Evolutionary conservation across 164 flowering plant genomes (phyloP).

Genomic region (Malania oleifera): DNA sequence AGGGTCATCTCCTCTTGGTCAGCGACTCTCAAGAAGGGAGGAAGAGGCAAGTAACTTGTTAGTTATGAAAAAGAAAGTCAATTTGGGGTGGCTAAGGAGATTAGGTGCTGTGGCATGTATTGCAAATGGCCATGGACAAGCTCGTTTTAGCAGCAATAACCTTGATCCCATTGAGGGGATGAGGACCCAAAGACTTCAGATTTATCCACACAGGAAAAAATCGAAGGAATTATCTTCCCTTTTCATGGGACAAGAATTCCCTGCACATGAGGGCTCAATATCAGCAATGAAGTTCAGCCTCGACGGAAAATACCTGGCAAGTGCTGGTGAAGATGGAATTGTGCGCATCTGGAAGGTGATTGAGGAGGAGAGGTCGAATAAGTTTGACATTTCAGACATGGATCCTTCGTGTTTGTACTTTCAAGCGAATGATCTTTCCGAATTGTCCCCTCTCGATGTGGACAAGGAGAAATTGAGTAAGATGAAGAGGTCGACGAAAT

Average conservation of each 20-base stretch:
- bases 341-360: slow-evolving; percentile 74
- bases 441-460: slow-evolving; percentile 32
- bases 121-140: slow-evolving; percentile 21
- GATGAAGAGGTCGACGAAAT: slow-evolving; percentile 27
- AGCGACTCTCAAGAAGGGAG: slow-evolving; percentile 24
- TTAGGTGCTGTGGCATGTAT: slow-evolving; percentile 30
- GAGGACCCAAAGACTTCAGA: slow-evolving; percentile 32
- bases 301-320: slow-evolving; percentile 70
- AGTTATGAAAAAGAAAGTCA: slow-evolving; percentile 30
- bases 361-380: slow-evolving; percentile 43
- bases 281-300: slow-evolving; percentile 75
- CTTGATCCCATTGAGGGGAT: slow-evolving; percentile 10
- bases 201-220: slow-evolving; percentile 35
- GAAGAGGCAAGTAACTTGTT: slow-evolving; percentile 11
- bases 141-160: slow-evolving; percentile 4
- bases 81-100: slow-evolving; percentile 48
- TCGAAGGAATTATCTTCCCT: slow-evolving; percentile 67
- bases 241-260: slow-evolving; percentile 53
- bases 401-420: slow-evolving; percentile 54
- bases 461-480: slow-evolving; percentile 34
- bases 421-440: slow-evolving; percentile 35
- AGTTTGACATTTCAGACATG: slow-evolving; percentile 28
- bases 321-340: slow-evolving; percentile 71
- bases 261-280: slow-evolving; percentile 69
- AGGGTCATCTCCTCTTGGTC: slow-evolving; percentile 40